Evolutionary conservation across 225 moss, liverwort and hornwort genomes (phyloP).

Genomic region (Physcomitrium patens): DNA sequence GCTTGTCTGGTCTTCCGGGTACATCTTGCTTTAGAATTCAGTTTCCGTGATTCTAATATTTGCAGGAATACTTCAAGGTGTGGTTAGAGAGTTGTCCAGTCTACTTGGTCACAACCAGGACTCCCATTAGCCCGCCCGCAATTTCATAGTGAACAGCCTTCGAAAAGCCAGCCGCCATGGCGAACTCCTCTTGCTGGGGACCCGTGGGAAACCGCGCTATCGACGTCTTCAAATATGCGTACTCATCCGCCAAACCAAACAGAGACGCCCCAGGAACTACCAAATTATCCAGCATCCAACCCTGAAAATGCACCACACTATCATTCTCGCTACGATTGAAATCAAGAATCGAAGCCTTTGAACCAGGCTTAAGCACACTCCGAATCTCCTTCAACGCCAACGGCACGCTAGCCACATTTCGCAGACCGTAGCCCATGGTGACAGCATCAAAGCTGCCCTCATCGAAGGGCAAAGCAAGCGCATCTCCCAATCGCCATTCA

Average conservation of each 20-base stretch:
- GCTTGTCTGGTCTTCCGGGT: too few species aligned
- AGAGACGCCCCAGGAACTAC: constrained; percentile 92
- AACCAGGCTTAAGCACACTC: constrained; percentile 70
- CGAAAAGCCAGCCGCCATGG: constrained; percentile 56
- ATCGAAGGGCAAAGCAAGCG: constrained; percentile 75
- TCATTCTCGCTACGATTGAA: constrained; percentile 78
- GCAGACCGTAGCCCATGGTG: constrained; percentile 95
- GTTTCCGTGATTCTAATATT: too few species aligned
- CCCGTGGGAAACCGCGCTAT: constrained; percentile 87
- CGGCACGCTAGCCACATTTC: constrained; percentile 81
- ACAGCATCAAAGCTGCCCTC: constrained; percentile 72
- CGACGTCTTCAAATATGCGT: constrained; percentile 80
- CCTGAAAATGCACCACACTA: constrained; percentile 62
- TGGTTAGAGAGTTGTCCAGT: too few species aligned
- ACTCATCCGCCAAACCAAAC: constrained; percentile 85
- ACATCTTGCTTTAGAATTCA: too few species aligned
- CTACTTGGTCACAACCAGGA: constrained; percentile 76
- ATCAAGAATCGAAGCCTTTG: constrained; percentile 80
- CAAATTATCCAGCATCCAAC: constrained; percentile 87
- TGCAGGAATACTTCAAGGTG: too few species aligned
- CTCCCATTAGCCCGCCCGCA: constrained; percentile 92
- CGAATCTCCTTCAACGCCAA: constrained; percentile 70
- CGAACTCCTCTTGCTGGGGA: constrained; percentile 74
- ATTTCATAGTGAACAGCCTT: constrained; percentile 82
- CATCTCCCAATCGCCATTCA: constrained; percentile 82